Percentiles rank a stretch among this genome's conserved stretches.
These are phyloP conservation scores for Lenzites betulinus DNA, from an alignment of 768 basidiomycete genomes.

Conservation along the genomic window DNA sequence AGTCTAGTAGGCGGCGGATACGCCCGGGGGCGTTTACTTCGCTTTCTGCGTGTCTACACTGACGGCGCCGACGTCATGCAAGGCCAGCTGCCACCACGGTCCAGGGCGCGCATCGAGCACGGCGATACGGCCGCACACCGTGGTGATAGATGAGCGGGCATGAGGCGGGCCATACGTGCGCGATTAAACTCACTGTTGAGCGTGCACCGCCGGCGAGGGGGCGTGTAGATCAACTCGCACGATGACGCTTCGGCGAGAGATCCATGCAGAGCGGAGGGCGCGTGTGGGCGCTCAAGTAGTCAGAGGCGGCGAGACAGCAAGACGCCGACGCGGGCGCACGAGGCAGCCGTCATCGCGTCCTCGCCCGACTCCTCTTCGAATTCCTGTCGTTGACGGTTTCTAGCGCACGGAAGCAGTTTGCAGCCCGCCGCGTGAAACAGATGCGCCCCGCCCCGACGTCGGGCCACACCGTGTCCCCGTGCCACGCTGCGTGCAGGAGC, in stretches of 20 bases:
- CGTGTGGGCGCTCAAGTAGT: neutral
- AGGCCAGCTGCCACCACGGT: neutral
- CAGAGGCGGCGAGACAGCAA: neutral
- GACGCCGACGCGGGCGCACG: neutral
- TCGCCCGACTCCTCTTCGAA: neutral
- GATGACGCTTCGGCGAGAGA: neutral
- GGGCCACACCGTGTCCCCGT: constrained; percentile 2
- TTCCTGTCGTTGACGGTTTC: constrained; percentile 4
- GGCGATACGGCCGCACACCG: neutral
- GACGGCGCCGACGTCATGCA: constrained; percentile 12
- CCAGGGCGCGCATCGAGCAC: neutral
- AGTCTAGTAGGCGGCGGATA: no score
- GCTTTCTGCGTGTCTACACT: no score
- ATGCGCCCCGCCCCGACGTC: constrained; percentile 8
- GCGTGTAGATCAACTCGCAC: no score
- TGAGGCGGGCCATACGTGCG: neutral
- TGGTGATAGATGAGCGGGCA: constrained; percentile 3
- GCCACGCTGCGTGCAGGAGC: constrained; percentile 4
- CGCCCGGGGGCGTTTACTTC: no score
- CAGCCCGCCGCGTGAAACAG: neutral
- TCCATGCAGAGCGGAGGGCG: neutral
- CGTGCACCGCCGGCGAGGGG: no score
- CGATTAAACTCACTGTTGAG: neutral
- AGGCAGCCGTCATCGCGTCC: neutral
- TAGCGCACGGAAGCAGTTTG: neutral